Percentiles rank a stretch among this genome's conserved stretches.
Evolutionary conservation across 345 rosid species (phyloP).

Genomic region (Syzygium aqueum): DNA sequence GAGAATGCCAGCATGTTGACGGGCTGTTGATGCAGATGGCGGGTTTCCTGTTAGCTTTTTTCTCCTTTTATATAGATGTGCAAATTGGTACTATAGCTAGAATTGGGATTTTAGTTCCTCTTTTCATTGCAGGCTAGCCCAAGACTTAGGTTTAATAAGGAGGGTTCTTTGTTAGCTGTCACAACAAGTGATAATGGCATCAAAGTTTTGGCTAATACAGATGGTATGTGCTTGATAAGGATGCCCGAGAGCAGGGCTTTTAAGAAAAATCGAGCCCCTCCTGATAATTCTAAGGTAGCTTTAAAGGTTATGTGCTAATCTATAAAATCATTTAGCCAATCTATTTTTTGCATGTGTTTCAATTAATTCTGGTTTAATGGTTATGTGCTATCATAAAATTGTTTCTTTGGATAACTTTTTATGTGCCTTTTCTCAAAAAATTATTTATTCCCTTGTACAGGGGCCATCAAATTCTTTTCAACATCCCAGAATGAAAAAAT

Average conservation of each 20-base stretch:
- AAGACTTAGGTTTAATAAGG: slow-evolving; percentile 53
- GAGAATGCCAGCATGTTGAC: slow-evolving; percentile 33
- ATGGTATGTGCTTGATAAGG: slow-evolving; percentile 36
- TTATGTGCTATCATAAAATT: too few relatives aligned
- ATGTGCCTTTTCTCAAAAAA: too few relatives aligned
- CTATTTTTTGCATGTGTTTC: too few relatives aligned
- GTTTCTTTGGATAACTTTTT: too few relatives aligned
- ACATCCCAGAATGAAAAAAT: too few relatives aligned
- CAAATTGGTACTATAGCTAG: background rate
- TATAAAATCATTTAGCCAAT: too few relatives aligned
- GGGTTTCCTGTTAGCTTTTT: slow-evolving; percentile 42
- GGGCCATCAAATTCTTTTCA: too few relatives aligned
- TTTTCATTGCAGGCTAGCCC: slow-evolving; percentile 43
- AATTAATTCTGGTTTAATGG: too few relatives aligned
- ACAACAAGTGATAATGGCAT: slow-evolving; percentile 52
- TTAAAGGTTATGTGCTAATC: background rate
- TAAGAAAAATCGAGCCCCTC: slow-evolving; percentile 27
- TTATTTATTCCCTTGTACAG: too few relatives aligned
- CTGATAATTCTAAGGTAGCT: slow-evolving; percentile 39
- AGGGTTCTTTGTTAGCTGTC: slow-evolving; percentile 49
- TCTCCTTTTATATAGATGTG: background rate
- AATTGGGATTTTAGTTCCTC: background rate
- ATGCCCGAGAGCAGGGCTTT: slow-evolving; percentile 29
- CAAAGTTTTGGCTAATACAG: slow-evolving; percentile 39
- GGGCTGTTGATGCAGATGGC: slow-evolving; percentile 45